Evolutionary conservation across 106 monocot species (phyloP), one percentile per base, ranked within the genome.

Genomic region (Acorus gramineus): DNA sequence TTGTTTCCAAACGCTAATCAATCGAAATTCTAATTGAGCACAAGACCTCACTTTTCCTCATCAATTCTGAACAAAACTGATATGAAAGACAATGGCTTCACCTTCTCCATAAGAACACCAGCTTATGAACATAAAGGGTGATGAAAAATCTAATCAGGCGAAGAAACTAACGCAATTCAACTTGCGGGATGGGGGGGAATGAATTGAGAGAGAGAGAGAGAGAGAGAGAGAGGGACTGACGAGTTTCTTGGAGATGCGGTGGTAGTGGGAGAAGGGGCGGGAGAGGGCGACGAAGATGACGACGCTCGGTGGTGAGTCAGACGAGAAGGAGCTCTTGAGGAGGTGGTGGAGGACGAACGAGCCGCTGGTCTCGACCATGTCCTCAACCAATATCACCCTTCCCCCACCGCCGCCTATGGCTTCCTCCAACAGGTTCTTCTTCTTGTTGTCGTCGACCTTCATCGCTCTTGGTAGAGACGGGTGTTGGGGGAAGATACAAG

Each of bases 301-400:
- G 52, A 48, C 47, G 4, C 74, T 78, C n/a, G 49, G 53, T 48
- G 49, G 44, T 4, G 28, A 28, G 28, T 65, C 68, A 44, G 71
- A 54, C 55, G 80, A 62, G 50, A 87, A 77, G 28, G 74, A 68
- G 53, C 77, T 76, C 75, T 87, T 87, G 59, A 82, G 4, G 56
- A 87, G 71, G 58, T 87, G 82, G 61, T 87, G 86, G 62, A 87
- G 80, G 55, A 87, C 71, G 78, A 83, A 93, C 55, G 76, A 78
- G 46, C 85, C 93, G 69, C 81, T 83, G 50, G 89, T 89, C 86
- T 93, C 93, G 49, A 93, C 85, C 68, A 85, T 73, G 75, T 93
- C 93, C 67, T 81, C 79, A 56, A 93, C 69, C 11, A 93, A 59
- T 60, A 89, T 72, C 10, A 93, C 76, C 8, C 74, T 51, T 53